Base-by-base conservation (phyloP, 2,329 filamentous ascomycete genomes). In the Fusarium dlaminii region DNA sequence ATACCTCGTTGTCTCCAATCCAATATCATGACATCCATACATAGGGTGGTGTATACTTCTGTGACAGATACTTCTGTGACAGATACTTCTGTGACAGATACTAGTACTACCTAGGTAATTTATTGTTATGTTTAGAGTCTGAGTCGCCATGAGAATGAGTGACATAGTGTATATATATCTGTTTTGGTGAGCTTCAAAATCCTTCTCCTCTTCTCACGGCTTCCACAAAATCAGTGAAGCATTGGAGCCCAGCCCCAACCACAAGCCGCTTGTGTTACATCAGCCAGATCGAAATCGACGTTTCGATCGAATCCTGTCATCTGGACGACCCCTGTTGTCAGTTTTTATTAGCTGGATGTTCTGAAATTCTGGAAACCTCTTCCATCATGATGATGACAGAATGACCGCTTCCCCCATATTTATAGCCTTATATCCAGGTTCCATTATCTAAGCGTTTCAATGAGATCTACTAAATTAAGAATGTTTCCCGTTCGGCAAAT, bases 311-410 rank as follows among this genome's bases (percentile, higher is more conserved):
- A 49, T 37, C n/a, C 37, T 37, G 22, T 22, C 45, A 22, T 36
- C 39, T 37, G n/a, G 45, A 45, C 4, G 29, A 29, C 18, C 63
- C 63, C 24, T 46, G 60, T 34, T 55, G n/a, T 45, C 46, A 15
- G 4, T 54, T n/a, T 42, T 10, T 24, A 20, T 20, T 45, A 32
- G 30, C 42, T 46, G 20, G 22, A n/a, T 42, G 14, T 11, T n/a
- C 22, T 22, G 37, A 34, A 27, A 30, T 12, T 24, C 17, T 13
- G 39, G 18, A 22, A n/a, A 11, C 61, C 61, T 29, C 27, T 32
- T 22, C 37, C 42, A 39, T 70, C 49, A 70, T 57, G 3, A 70
- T 66, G 66, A 70, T 45, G 65, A 27, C 34, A 43, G 5, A 55
- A 61, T 48, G 64, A 55, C 22, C 20, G 3, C 24, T 22, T 18